A percentile compares a stretch with the other conserved stretches of the same genome.
These are phyloP conservation scores for Saccharomyces hybrid DNA, from an alignment of 1,139 yeast genomes.

Conservation along the genomic window DNA sequence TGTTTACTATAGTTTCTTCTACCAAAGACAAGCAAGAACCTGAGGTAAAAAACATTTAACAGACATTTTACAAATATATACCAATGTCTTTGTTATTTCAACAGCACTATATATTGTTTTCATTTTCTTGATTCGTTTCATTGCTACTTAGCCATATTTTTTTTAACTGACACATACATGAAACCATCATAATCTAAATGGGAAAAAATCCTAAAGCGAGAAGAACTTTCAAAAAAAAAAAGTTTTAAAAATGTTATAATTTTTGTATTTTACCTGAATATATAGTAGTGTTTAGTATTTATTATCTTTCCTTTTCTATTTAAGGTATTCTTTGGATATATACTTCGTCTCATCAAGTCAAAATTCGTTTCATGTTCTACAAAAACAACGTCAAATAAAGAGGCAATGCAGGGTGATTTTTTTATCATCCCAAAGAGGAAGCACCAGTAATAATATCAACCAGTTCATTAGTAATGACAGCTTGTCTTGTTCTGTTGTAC, in stretches of 20 bases:
- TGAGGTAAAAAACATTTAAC: no score
- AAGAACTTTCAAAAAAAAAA: not conserved
- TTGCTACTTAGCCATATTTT: not conserved
- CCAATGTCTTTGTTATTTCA: not conserved
- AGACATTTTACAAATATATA: not conserved
- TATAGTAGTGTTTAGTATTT: not conserved
- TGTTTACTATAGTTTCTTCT: not conserved
- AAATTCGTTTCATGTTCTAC: not conserved
- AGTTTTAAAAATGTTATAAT: not conserved
- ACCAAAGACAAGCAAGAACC: not conserved
- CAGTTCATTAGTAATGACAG: slow-evolving; percentile 98
- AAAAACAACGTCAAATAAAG: slow-evolving; percentile 1
- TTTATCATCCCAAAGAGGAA: slow-evolving; percentile 77
- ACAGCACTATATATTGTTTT: not conserved
- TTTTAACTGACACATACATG: not conserved
- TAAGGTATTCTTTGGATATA: not conserved
- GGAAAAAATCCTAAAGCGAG: not conserved
- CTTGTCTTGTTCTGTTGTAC: slow-evolving; percentile 99
- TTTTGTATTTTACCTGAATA: not conserved
- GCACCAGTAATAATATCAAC: slow-evolving; percentile 99
- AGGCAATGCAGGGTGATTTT: not conserved
- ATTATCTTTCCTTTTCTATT: not conserved
- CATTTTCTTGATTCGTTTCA: not conserved
- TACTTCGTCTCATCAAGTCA: slow-evolving; percentile 1
- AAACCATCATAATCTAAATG: not conserved